Evolutionary conservation across 768 basidiomycete genomes (phyloP).

Genomic region (Suillus occidentalis): DNA sequence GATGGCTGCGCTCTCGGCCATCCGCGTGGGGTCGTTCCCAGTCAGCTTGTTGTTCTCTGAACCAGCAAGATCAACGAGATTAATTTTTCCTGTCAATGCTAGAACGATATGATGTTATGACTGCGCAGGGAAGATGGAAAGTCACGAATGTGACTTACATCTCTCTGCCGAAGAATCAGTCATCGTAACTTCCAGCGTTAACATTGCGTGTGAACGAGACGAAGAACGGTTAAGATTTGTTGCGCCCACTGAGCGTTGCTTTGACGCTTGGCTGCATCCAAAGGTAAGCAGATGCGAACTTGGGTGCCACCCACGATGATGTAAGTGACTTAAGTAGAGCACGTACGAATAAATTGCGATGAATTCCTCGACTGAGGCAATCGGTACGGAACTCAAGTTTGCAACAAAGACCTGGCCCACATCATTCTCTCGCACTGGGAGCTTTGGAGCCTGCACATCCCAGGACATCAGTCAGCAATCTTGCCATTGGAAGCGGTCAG

Average conservation of each 20-base stretch:
- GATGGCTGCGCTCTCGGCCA: conserved; percentile 87
- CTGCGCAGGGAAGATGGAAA: background rate
- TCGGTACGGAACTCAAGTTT: conserved; percentile 42
- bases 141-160: conserved; percentile 38
- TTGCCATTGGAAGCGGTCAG: background rate
- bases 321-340: background rate
- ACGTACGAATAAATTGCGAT: conserved; percentile 46
- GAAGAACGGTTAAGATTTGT: conserved; percentile 84
- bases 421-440: conserved; percentile 55
- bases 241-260: conserved; percentile 79
- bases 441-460: conserved; percentile 45
- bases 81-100: conserved; percentile 77
- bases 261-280: conserved; percentile 62
- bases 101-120: background rate
- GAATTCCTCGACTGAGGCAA: conserved; percentile 49
- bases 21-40: conserved; percentile 82
- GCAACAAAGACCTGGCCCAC: conserved; percentile 55
- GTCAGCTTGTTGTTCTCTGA: conserved; percentile 93
- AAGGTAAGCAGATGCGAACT: conserved; percentile 1
- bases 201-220: conserved; percentile 86
- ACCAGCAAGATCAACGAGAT: conserved; percentile 87
- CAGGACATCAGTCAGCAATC: background rate
- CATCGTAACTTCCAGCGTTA: conserved; percentile 71
- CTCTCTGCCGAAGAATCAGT: conserved; percentile 51
- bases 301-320: background rate